A percentile compares a stretch with the other conserved stretches of the same genome.
Conservation (phyloP, 352 stramenopile species). For the Phytophthora pini region DNA sequence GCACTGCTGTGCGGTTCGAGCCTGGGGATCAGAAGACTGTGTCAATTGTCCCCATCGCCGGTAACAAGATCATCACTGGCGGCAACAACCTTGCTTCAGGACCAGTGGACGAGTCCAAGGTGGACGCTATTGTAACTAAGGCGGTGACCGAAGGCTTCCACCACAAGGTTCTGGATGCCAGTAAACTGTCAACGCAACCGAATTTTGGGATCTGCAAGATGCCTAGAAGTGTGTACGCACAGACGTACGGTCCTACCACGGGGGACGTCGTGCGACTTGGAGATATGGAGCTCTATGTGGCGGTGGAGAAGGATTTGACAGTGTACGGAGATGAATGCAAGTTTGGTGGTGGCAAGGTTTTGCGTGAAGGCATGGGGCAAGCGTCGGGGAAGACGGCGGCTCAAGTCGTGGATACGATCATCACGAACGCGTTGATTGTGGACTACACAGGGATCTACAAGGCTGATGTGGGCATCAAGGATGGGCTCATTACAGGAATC, state of each 20-base stretch:
- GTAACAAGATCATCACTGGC: conserved; percentile 85
- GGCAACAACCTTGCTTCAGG: conserved; percentile 92
- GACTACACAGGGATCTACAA: conserved; percentile 97
- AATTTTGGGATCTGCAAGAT: conserved; percentile 57
- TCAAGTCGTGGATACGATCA: conserved; percentile 94
- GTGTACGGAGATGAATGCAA: conserved; percentile 89
- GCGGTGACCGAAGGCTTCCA: conserved; percentile 65
- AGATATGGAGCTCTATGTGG: conserved; percentile 92
- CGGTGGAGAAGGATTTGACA: conserved; percentile 92
- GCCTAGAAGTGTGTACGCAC: conserved; percentile 82
- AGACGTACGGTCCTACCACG: conserved; percentile 94
- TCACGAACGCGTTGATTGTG: conserved; percentile 97
- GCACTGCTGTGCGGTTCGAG: conserved; percentile 96
- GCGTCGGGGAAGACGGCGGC: conserved; percentile 48
- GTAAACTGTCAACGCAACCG: conserved; percentile 31
- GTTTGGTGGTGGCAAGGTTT: conserved; percentile 96
- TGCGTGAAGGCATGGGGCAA: conserved; percentile 85
- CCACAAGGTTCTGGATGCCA: conserved; percentile 52
- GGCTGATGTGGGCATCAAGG: conserved; percentile 96
- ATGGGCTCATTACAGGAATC: conserved; percentile 94
- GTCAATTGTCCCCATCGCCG: conserved; percentile 93
- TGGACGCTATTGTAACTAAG: conserved; percentile 64
- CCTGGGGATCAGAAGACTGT: conserved; percentile 96
- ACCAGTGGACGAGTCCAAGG: conserved; percentile 60
- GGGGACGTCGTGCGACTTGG: conserved; percentile 95